Evolutionary conservation across 345 rosid species (phyloP).

Genomic region (Hibiscus tridactylites): DNA sequence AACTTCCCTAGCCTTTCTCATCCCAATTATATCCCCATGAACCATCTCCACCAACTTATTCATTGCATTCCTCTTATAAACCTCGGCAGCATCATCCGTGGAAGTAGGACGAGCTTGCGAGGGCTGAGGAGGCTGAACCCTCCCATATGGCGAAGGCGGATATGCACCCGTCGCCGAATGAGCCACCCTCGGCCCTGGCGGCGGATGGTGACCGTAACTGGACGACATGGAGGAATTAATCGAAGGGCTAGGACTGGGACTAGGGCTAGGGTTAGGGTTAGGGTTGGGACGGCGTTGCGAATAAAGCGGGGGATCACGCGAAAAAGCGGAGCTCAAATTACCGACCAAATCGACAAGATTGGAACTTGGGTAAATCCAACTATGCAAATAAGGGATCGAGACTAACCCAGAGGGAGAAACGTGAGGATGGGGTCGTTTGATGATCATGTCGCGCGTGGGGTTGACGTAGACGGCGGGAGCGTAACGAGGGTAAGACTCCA

Average conservation of each 20-base stretch:
- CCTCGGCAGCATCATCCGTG: constrained; percentile 67
- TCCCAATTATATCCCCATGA: constrained; percentile 42
- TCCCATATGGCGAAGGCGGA: constrained; percentile 58
- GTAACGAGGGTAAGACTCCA: constrained; percentile 77
- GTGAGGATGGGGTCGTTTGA: constrained; percentile 73
- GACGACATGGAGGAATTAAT: constrained; percentile 26
- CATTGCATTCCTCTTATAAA: constrained; percentile 59
- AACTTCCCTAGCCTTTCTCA: constrained; percentile 63
- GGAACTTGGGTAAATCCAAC: constrained; percentile 82
- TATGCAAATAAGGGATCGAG: constrained; percentile 62
- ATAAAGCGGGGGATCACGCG: constrained; percentile 85
- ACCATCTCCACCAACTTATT: constrained; percentile 60
- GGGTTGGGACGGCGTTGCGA: constrained; percentile 58
- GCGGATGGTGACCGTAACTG: constrained; percentile 26
- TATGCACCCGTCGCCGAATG: constrained; percentile 14
- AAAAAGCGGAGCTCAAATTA: constrained; percentile 43
- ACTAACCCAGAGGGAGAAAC: constrained; percentile 87
- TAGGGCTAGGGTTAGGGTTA: constrained; percentile 18
- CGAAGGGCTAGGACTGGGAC: constrained; percentile 11
- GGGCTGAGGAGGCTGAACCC: constrained; percentile 15
- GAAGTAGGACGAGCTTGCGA: constrained; percentile 12
- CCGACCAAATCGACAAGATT: constrained; percentile 63
- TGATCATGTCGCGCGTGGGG: constrained; percentile 90
- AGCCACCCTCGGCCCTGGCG: constrained; percentile 12
- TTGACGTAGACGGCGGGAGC: constrained; percentile 84